Percentiles rank a stretch among this genome's conserved stretches.
Conservation (phyloP, 768 basidiomycete species). For the Boletus rufocinnamomeus region DNA sequence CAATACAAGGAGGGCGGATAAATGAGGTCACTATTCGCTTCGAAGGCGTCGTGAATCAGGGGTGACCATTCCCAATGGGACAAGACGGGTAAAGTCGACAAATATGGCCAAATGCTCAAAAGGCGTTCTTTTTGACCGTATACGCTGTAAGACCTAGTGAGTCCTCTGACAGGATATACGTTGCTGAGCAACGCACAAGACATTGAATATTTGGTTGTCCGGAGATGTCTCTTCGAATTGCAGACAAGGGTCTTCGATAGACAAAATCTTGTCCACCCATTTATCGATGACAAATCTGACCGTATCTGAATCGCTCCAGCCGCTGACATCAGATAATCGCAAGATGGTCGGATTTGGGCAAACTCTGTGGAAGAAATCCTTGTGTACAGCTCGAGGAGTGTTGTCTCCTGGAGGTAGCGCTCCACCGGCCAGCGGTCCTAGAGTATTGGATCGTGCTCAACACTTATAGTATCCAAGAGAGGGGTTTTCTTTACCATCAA, state of each 20-base stretch:
- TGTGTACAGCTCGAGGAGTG: conserved; percentile 4
- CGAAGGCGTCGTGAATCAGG: background rate
- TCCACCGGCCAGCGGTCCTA: background rate
- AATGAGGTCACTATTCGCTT: background rate
- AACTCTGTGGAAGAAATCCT: conserved; percentile 1
- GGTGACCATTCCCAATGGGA: conserved; percentile 1
- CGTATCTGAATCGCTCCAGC: background rate
- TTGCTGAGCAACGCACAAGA: background rate
- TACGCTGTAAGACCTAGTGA: background rate
- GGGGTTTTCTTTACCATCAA: background rate
- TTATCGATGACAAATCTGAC: background rate
- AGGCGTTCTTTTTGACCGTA: background rate
- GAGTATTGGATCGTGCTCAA: background rate
- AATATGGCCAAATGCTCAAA: conserved; percentile 2
- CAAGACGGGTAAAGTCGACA: background rate
- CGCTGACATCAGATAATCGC: conserved; percentile 1
- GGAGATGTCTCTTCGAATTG: conserved; percentile 1
- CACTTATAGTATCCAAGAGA: background rate
- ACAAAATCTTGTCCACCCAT: background rate
- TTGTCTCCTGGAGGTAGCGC: background rate
- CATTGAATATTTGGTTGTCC: background rate
- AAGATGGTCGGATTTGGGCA: conserved; percentile 1
- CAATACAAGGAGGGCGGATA: background rate
- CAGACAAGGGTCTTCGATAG: background rate
- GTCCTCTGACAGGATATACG: background rate